phyloP scores from a whole-genome alignment of 192 early-diverging fungal genomes.

The Endogone sp. region DNA sequence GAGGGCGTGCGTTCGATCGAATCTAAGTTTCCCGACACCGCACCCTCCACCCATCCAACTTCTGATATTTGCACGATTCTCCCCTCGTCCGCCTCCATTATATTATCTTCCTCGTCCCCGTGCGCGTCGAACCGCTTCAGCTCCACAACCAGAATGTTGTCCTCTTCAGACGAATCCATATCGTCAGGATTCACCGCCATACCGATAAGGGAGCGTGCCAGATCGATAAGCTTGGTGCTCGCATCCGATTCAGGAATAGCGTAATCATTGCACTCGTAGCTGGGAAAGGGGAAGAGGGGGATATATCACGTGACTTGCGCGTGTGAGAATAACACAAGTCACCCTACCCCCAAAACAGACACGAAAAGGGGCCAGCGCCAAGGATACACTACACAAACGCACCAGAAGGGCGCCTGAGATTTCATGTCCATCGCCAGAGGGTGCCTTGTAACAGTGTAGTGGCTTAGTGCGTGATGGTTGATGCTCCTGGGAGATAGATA shows the following conservation, averaged over 20 bases:
- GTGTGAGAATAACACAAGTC: too few relatives aligned
- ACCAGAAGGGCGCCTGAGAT: too few relatives aligned
- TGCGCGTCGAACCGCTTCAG: neutral
- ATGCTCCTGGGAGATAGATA: too few relatives aligned
- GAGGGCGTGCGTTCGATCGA: neutral
- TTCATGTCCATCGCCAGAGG: too few relatives aligned
- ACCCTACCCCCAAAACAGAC: too few relatives aligned
- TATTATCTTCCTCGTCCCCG: neutral
- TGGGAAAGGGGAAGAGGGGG: neutral
- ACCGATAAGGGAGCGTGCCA: neutral
- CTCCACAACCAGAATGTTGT: neutral
- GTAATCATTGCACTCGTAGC: neutral
- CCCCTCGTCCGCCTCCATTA: neutral
- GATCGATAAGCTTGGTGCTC: neutral
- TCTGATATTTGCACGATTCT: neutral
- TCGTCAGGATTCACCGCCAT: neutral
- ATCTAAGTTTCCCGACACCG: neutral
- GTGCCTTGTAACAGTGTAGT: too few relatives aligned
- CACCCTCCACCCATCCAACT: neutral
- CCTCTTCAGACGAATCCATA: too few relatives aligned
- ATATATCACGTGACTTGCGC: too few relatives aligned
- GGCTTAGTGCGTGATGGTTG: too few relatives aligned
- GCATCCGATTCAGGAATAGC: neutral
- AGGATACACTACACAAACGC: too few relatives aligned
- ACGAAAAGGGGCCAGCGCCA: too few relatives aligned